A percentile compares a stretch with the other conserved stretches of the same genome.
phyloP scores from a whole-genome alignment of 345 rosid species.

The Dipteronia sinensis region DNA sequence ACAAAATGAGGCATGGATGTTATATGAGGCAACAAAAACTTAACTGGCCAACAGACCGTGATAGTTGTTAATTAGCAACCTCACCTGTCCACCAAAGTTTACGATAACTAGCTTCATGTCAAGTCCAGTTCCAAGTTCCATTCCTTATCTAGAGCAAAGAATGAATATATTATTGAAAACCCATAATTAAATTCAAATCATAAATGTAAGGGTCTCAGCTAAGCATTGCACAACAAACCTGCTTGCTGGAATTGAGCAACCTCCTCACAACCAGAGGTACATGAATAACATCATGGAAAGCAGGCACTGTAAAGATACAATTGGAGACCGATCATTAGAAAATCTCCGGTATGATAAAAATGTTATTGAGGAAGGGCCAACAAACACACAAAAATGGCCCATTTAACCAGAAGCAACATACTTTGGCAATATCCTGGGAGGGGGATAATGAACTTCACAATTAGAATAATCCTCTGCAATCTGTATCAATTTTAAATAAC shows the following conservation, averaged over 20 bases:
- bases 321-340: constrained; percentile 4
- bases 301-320: constrained; percentile 74
- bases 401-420: too few relatives aligned
- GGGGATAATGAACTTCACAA: too few relatives aligned
- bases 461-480: too few relatives aligned
- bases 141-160: constrained; percentile 64
- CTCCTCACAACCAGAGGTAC: constrained; percentile 97
- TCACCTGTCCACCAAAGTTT: constrained; percentile 98
- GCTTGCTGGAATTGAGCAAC: constrained; percentile 81
- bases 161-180: constrained; percentile 16
- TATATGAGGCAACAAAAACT: too few relatives aligned
- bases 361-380: constrained; percentile 6
- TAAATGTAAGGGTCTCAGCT: constrained; percentile 9
- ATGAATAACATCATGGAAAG: constrained; percentile 92
- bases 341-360: not conserved
- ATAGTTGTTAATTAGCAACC: constrained; percentile 2
- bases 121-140: constrained; percentile 73
- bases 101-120: constrained; percentile 90
- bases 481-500: too few relatives aligned
- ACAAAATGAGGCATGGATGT: not conserved
- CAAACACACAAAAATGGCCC: constrained; percentile 21
- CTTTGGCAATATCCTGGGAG: too few relatives aligned
- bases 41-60: not conserved
- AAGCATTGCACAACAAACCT: constrained; percentile 57
- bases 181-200: constrained; percentile 11